Evolutionary conservation across 371 early-diverging fungal genomes (phyloP).

Genomic region (Mucor irregularis): DNA sequence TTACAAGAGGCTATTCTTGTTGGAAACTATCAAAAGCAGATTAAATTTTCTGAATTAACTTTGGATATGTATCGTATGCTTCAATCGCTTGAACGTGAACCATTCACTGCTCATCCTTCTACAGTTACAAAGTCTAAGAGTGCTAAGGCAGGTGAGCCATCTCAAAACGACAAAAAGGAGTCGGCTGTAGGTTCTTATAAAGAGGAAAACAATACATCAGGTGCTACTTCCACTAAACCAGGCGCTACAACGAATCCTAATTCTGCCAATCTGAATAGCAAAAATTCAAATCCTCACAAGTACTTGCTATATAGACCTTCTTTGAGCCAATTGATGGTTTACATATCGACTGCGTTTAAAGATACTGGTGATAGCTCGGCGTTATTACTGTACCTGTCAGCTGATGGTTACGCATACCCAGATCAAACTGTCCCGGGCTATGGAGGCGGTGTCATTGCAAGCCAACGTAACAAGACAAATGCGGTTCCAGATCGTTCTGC

Average conservation of each 20-base stretch:
- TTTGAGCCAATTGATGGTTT: constrained; percentile 83
- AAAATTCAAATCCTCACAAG: constrained; percentile 88
- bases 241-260: neutral
- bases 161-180: constrained; percentile 10
- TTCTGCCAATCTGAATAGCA: neutral
- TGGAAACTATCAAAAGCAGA: constrained; percentile 88
- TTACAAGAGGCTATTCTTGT: constrained; percentile 95
- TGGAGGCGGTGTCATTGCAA: constrained; percentile 69
- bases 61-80: constrained; percentile 95
- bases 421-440: constrained; percentile 54
- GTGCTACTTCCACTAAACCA: neutral
- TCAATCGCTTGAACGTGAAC: constrained; percentile 74
- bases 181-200: neutral
- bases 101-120: constrained; percentile 11
- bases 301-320: constrained; percentile 89
- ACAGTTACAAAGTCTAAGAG: constrained; percentile 1
- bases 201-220: neutral
- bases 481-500: constrained; percentile 17
- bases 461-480: constrained; percentile 35
- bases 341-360: constrained; percentile 89
- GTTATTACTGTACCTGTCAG: constrained; percentile 86
- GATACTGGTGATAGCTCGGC: constrained; percentile 84
- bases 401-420: constrained; percentile 73
- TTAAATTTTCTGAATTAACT: constrained; percentile 94
- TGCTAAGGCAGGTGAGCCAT: neutral